phyloP scores from a whole-genome alignment of 257 asterid species.

The Eustoma russellianum region DNA sequence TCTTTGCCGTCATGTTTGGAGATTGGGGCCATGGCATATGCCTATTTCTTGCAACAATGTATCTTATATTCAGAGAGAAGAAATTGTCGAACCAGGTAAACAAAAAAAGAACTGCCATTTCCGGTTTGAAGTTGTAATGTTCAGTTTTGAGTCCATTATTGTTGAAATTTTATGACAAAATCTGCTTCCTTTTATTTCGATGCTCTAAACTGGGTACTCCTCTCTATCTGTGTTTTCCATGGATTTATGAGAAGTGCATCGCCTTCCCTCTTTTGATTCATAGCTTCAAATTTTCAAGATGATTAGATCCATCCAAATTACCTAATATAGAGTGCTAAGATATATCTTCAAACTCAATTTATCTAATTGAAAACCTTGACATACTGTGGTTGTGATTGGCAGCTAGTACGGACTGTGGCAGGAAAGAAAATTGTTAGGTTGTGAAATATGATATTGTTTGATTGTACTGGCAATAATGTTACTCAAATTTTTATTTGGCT shows the following conservation, averaged over 20 bases:
- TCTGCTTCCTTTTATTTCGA: not conserved
- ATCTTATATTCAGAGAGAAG: slow-evolving; percentile 41
- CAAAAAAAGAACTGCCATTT: not conserved
- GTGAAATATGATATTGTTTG: too few species aligned
- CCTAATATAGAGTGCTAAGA: too few species aligned
- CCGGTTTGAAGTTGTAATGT: slow-evolving; percentile 1
- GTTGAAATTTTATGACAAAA: not conserved
- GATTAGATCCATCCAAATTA: too few species aligned
- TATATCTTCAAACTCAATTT: too few species aligned
- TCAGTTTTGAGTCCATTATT: not conserved
- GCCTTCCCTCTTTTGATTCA: not conserved
- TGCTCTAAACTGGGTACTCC: not conserved
- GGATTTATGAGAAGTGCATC: too few species aligned
- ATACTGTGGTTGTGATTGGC: too few species aligned
- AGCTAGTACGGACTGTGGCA: too few species aligned
- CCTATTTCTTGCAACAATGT: slow-evolving; percentile 43
- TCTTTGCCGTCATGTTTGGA: slow-evolving; percentile 65
- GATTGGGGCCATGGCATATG: slow-evolving; percentile 75
- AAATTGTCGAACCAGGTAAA: slow-evolving; percentile 47
- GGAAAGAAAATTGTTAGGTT: too few species aligned
- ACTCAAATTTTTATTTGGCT: too few species aligned
- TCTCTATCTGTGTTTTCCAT: not conserved
- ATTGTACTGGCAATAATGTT: too few species aligned
- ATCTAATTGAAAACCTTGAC: too few species aligned
- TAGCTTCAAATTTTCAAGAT: not conserved